These are phyloP conservation scores for Tricladium varicosporioides DNA, from an alignment of 2,329 filamentous ascomycete species.

Conservation along the genomic window DNA sequence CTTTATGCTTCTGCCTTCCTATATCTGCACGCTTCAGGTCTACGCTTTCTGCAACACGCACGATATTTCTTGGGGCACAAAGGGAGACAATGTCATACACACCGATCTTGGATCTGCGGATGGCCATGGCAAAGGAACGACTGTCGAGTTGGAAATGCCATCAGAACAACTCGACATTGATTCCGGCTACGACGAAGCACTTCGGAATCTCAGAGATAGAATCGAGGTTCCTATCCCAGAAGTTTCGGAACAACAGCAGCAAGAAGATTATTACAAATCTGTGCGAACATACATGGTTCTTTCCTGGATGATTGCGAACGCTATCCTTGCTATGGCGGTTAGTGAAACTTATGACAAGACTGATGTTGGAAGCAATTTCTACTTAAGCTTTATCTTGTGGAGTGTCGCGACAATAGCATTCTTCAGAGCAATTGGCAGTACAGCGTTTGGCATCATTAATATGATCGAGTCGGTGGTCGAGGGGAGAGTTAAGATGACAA, in stretches of 20 bases:
- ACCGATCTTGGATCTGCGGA: constrained; percentile 89
- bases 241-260: constrained; percentile 74
- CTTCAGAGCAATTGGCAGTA: constrained; percentile 81
- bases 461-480: constrained; percentile 82
- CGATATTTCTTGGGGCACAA: constrained; percentile 98
- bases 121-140: constrained; percentile 67
- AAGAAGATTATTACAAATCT: constrained; percentile 98
- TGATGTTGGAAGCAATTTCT: constrained; percentile 77
- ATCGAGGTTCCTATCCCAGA: constrained; percentile 70
- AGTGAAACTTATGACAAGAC: constrained; percentile 77
- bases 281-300: constrained; percentile 98
- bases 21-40: constrained; percentile 96
- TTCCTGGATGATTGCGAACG: constrained; percentile 90
- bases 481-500: constrained; percentile 59
- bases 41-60: constrained; percentile 99
- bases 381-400: constrained; percentile 93
- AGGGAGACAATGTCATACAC: constrained; percentile 93
- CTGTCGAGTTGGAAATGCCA: constrained; percentile 96
- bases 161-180: constrained; percentile 98
- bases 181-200: constrained; percentile 92
- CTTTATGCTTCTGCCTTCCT: constrained; percentile 85
- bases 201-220: constrained; percentile 91
- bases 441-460: constrained; percentile 81
- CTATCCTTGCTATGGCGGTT: constrained; percentile 88
- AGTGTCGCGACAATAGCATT: constrained; percentile 79